phyloP scores from a whole-genome alignment of 345 rosid genomes.

The Syzygium oleosum region DNA sequence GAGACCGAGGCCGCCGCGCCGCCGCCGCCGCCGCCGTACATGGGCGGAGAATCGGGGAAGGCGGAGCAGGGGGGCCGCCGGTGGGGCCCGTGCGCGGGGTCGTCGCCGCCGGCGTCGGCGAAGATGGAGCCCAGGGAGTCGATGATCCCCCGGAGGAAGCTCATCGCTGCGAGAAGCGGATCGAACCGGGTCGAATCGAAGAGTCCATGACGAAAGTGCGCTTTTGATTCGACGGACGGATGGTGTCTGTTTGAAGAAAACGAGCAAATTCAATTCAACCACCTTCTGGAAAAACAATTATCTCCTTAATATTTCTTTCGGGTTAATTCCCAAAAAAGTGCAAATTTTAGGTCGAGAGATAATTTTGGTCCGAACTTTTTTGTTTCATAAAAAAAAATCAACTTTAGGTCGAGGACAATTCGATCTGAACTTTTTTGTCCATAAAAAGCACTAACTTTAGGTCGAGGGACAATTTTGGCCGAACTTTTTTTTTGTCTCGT shows the following conservation, averaged over 20 bases:
- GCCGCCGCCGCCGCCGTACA: constrained; percentile 39
- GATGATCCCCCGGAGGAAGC: constrained; percentile 21
- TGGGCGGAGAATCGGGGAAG: constrained; percentile 17
- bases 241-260: neutral
- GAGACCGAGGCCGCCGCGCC: constrained; percentile 3
- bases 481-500: too few species aligned
- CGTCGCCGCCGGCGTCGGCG: neutral
- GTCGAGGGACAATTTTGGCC: too few species aligned
- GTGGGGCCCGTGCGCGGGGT: neutral
- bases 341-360: too few species aligned
- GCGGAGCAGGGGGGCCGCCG: neutral
- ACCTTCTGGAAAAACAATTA: neutral
- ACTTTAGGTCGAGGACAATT: too few species aligned
- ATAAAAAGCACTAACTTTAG: too few species aligned
- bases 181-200: neutral
- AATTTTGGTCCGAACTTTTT: too few species aligned
- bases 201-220: neutral
- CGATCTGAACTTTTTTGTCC: too few species aligned
- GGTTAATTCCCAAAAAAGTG: too few species aligned
- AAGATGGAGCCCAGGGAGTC: constrained; percentile 6
- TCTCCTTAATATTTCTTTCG: neutral
- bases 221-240: neutral
- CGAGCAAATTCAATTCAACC: neutral
- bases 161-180: neutral
- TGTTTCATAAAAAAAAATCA: too few species aligned